Evolutionary conservation across 768 basidiomycete species (phyloP), one percentile per base, ranked within the genome.

Genomic region (Strobilomyces confusus): DNA sequence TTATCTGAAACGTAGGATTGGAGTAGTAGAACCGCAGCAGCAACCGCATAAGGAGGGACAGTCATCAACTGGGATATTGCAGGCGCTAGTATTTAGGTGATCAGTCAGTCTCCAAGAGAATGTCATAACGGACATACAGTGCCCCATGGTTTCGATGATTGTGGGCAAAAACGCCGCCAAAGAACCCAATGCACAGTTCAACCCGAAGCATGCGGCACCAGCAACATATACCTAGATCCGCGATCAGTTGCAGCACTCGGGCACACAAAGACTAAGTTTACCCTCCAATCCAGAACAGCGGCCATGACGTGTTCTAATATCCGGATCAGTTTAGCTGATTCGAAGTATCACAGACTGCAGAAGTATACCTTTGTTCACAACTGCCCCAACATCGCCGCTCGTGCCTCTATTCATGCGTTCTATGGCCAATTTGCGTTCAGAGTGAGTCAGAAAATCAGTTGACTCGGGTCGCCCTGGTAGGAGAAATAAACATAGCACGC

Each of bases 91-190:
- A 48, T 52, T 9, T 34, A 29, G 9, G 8, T 65, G 30, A 29
- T n/a, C 8, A 12, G 20, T 58, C 34, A 50, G 34, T 20, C 13
- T 5, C 13, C 20, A 4, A 1, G n/a, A 23, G 15, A 36, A n/a
- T 9, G 5, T 3, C 0, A 20, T 11, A n/a, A 29, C 2, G 37
- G 43, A 58, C 75, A 25, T 58, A 79, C 77, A 73, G 60, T 70
- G 71, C 9, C 75, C 77, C 63, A 79, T 77, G 0, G 77, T 79
- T 55, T 69, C 72, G 26, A 82, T 78, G 59, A 82, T 80, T 0
- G 79, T 81, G 2, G 80, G 80, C 20, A 82, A 65, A 66, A 82
- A 82, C 1, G 80, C 77, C 3, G 76, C 75, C 9, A 77, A 70
- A 8, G 80, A 79, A 17, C 77, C 75, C 0, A 79, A 69, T 12